Evolutionary conservation across 2,329 filamentous ascomycete species (phyloP).

Genomic region (Fusarium nelsonii): DNA sequence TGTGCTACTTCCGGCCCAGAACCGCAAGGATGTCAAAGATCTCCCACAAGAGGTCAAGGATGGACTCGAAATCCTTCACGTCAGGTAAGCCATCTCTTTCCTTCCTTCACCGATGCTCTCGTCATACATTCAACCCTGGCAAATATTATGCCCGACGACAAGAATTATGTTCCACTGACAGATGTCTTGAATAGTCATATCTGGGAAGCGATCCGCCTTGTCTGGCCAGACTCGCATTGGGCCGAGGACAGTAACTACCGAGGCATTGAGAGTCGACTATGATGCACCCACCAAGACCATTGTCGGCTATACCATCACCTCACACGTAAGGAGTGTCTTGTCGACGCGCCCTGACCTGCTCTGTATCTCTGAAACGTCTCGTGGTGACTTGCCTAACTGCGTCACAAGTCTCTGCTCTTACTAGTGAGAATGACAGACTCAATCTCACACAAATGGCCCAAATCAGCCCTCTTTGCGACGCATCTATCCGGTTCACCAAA

Average conservation of each 20-base stretch:
- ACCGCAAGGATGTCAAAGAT: slow-evolving; percentile 92
- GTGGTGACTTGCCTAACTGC: slow-evolving; percentile 24
- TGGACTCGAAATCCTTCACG: slow-evolving; percentile 88
- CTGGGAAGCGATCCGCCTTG: slow-evolving; percentile 89
- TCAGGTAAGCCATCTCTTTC: slow-evolving; percentile 74
- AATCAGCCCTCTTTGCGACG: slow-evolving; percentile 49
- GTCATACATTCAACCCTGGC: slow-evolving; percentile 36
- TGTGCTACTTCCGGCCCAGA: slow-evolving; percentile 87
- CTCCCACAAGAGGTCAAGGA: slow-evolving; percentile 89
- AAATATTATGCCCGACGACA: slow-evolving; percentile 36
- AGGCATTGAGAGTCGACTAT: slow-evolving; percentile 84
- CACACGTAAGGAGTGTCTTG: slow-evolving; percentile 29
- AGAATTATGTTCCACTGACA: slow-evolving; percentile 49
- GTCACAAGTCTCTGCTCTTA: slow-evolving; percentile 10
- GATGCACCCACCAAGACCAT: slow-evolving; percentile 46
- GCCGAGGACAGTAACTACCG: slow-evolving; percentile 77
- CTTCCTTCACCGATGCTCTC: slow-evolving; percentile 51
- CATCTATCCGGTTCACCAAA: slow-evolving; percentile 43
- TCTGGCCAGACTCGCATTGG: slow-evolving; percentile 94
- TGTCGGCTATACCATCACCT: slow-evolving; percentile 12
- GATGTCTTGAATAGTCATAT: slow-evolving; percentile 73
- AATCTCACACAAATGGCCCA: slow-evolving; percentile 39
- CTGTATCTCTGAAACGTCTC: slow-evolving; percentile 42
- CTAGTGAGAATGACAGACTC: not conserved
- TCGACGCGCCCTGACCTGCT: slow-evolving; percentile 22